Evolutionary conservation across 345 rosid genomes (phyloP), one percentile per base, ranked within the genome.

Genomic region (Bruguiera parviflora): DNA sequence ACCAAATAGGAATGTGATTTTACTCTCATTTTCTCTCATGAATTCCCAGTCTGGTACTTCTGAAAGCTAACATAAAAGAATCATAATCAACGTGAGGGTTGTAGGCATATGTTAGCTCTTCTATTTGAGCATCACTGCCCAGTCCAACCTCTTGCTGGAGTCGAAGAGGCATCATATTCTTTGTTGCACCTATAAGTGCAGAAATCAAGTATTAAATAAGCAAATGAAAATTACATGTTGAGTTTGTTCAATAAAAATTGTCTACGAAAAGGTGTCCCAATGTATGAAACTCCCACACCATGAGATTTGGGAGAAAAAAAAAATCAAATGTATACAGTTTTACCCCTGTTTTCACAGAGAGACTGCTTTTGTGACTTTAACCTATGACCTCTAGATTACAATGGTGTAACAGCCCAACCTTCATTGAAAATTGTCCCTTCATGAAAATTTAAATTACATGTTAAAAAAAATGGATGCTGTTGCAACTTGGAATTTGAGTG

Each of bases 11-110:
- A 91, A 89, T 63, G 91, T 78, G 29, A 91, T 77, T 78, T 84
- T 91, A 67, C 70, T 69, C 71, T 77, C 60, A 61, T 81, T 84
- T 73, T 76, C 83, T 82, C 86, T 87, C 85, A 89, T 82, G 73
- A 87, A 94, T 52, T 70, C 82, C 96, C 97, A 91, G 60, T 91
- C 94, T 32, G 92, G 91, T 77, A 72, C 79, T 71, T 79, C 85
- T 65, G 84, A 78, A 62, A 93, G 96, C 97, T 91, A 77, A 73
- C 64, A 69, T 25, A 37, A 71, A 80, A 71, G 29, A 33, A 72
- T 46, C 52, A 49, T 58, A n/a, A 47, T 71, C 32, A 71, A 71
- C 51, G 8, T 18, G 46, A 47, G 25, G 49, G 29, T 24, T 56
- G 59, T 8, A 10, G 59, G 22, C 29, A 56, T 56, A 22, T 56